Evolutionary conservation across 495 filamentous ascomycete genomes (phyloP).

Genomic region (Tuber melanosporum): DNA sequence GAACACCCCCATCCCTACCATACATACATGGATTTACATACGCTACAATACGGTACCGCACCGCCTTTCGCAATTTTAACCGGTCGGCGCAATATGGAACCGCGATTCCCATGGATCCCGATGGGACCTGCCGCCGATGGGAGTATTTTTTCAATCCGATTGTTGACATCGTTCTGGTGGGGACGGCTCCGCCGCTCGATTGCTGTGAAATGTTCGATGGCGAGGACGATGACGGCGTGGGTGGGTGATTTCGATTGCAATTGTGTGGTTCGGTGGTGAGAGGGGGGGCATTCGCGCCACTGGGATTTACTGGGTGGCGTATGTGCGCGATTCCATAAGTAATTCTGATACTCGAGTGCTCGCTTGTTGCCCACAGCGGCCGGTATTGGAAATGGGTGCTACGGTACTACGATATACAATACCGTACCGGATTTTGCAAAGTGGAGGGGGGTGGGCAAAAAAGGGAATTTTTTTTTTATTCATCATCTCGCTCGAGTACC

Average conservation of each 20-base stretch:
- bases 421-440: background rate
- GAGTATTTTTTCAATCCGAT: background rate
- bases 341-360: background rate
- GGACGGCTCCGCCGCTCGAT: too few relatives aligned
- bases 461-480: background rate
- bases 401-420: too few relatives aligned
- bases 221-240: too few relatives aligned
- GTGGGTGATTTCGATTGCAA: too few relatives aligned
- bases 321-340: background rate
- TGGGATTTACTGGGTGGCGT: background rate
- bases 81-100: background rate
- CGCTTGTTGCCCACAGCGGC: too few relatives aligned
- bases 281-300: background rate
- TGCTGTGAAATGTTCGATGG: too few relatives aligned
- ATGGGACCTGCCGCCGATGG: background rate
- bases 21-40: too few relatives aligned
- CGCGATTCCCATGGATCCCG: background rate
- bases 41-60: background rate
- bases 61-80: background rate
- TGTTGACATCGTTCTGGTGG: too few relatives aligned
- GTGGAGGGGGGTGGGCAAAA: background rate
- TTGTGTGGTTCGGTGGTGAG: too few relatives aligned
- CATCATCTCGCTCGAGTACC: too few relatives aligned
- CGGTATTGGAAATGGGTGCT: too few relatives aligned
- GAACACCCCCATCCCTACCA: too few relatives aligned